Evolutionary conservation across 106 monocot genomes (phyloP), one percentile per base, ranked within the genome.

Genomic region (Cymbidium sinense): DNA sequence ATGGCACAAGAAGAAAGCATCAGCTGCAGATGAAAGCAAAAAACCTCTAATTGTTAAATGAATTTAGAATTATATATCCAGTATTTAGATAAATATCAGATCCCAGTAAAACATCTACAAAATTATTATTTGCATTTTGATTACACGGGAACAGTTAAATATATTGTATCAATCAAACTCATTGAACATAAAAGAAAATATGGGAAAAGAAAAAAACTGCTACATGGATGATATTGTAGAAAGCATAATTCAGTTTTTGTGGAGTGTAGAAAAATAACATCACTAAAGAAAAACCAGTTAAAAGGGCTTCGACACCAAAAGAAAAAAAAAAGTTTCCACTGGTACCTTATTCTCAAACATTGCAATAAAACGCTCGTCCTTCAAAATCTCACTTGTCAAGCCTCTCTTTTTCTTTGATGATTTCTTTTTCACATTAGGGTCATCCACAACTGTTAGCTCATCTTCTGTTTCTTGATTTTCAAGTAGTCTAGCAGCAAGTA

Each of bases 301-400:
- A 52, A 52, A 52, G 20, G 20, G 52, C 28, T 27, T 2, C 7
- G 10, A 64, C 64, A 29, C n/a, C n/a, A n/a, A n/a, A 67, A 17
- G 33, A 33, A 33, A 15, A 4, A 47, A 69, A 43, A 64, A 13
- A 8, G 41, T 5, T 4, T 31, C 20, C 29, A 9, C 23, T 17
- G 41, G 50, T 86, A 96, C 96, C 93, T 91, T 85, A 78, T 98
- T 87, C 78, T 86, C 84, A 78, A 98, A 98, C 86, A 98, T 77
- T 54, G 73, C 85, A 50, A 77, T 62, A 65, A 98, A 98, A 65
- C 96, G 94, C 1, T 87, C 84, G 81, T 98, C 96, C 70, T 77
- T 81, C 36, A 94, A 82, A 43, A 96, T 61, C 5, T 91, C 86
- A 82, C 75, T 83, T 23, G 79, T 81, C 41, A 91, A 71, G 55